Evolutionary conservation across 2,329 filamentous ascomycete genomes (phyloP).

Genomic region (Pseudocercospora cruenta): DNA sequence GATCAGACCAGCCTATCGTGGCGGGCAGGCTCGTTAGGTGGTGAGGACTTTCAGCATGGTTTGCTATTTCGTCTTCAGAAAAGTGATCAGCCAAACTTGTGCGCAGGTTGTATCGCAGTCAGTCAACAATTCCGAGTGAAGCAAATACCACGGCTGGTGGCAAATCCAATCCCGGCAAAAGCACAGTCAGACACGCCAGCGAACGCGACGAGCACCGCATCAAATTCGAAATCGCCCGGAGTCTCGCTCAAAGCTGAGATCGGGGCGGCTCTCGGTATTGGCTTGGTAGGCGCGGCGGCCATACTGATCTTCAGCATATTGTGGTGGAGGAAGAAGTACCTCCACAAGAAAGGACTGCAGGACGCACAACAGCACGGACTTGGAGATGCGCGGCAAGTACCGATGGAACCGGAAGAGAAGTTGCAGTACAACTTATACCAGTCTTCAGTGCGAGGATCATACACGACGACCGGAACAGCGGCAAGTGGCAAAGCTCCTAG

Average conservation of each 20-base stretch:
- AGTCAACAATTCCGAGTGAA: constrained; percentile 12
- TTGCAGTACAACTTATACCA: constrained; percentile 2
- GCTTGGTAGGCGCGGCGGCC: background rate
- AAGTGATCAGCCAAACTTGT: constrained; percentile 22
- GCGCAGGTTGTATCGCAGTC: constrained; percentile 18
- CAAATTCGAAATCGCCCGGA: background rate
- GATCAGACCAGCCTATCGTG: constrained; percentile 17
- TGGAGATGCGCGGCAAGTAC: background rate
- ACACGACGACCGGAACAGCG: background rate
- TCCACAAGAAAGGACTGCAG: background rate
- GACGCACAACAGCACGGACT: background rate
- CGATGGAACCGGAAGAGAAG: background rate
- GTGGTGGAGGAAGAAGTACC: background rate
- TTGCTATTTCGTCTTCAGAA: constrained; percentile 28
- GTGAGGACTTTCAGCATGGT: background rate
- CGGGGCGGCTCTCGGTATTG: background rate
- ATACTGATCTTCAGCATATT: background rate
- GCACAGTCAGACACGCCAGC: background rate
- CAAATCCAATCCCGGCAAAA: background rate
- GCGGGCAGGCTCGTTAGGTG: constrained; percentile 16
- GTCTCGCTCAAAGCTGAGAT: background rate
- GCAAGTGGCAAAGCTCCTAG: constrained; percentile 1
- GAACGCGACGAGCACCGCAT: background rate
- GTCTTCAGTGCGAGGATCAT: background rate
- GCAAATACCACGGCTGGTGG: background rate